phyloP scores from a whole-genome alignment of 2,329 filamentous ascomycete species.

The Penicillium verrucosum region DNA sequence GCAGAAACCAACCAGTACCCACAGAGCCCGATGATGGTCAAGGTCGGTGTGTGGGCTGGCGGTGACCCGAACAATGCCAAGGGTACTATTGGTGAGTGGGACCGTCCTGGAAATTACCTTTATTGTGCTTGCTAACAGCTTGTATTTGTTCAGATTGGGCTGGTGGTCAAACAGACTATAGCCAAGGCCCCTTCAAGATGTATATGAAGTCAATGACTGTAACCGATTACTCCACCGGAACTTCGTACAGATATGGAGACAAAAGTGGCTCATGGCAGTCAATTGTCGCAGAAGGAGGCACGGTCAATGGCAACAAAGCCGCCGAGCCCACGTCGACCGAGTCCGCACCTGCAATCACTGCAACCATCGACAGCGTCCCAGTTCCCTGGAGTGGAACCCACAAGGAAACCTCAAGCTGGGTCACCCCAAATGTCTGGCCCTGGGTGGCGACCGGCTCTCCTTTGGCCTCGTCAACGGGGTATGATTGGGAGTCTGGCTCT shows the following conservation, averaged over 20 bases:
- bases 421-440: constrained; percentile 63
- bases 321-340: constrained; percentile 42
- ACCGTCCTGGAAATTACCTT: neutral
- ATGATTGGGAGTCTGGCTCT: constrained; percentile 72
- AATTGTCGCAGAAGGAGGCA: constrained; percentile 76
- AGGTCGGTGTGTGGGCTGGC: constrained; percentile 87
- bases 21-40: constrained; percentile 92
- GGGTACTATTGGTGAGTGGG: constrained; percentile 68
- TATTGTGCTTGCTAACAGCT: neutral
- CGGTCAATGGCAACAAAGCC: constrained; percentile 62
- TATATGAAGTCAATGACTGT: constrained; percentile 70
- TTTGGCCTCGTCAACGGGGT: constrained; percentile 46
- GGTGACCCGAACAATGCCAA: constrained; percentile 75
- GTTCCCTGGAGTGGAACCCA: constrained; percentile 62
- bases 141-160: constrained; percentile 63
- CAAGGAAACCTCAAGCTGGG: constrained; percentile 45
- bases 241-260: constrained; percentile 77
- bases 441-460: constrained; percentile 60
- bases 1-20: constrained; percentile 75
- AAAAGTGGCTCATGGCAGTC: constrained; percentile 74
- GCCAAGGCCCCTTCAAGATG: constrained; percentile 81
- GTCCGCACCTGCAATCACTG: constrained; percentile 60
- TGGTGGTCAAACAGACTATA: constrained; percentile 79
- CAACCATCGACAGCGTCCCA: constrained; percentile 59
- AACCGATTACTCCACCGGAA: constrained; percentile 90